Percentiles rank a stretch among this genome's conserved stretches.
Conservation (phyloP, 2,329 filamentous ascomycete genomes). For the Fusarium piperis region DNA sequence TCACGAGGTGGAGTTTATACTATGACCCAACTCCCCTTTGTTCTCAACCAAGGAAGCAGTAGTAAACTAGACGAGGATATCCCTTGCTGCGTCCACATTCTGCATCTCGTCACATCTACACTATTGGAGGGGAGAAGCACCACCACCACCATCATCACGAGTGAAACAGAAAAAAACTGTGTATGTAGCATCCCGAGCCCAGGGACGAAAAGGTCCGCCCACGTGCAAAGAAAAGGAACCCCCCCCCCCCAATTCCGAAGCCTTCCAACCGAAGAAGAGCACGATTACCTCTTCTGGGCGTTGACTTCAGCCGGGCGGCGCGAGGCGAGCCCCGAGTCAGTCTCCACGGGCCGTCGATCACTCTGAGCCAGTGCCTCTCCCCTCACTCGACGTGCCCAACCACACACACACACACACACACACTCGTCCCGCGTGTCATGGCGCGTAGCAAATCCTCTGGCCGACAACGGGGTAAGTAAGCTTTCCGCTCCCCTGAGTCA, state of each 20-base stretch:
- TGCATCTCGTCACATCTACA: slow-evolving; percentile 16
- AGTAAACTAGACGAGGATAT: slow-evolving; percentile 1
- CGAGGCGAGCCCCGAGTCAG: slow-evolving; percentile 25
- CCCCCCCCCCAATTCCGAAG: too few species aligned
- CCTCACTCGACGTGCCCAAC: slow-evolving; percentile 9
- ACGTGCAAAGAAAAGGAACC: too few species aligned
- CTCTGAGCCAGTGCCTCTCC: slow-evolving; percentile 7
- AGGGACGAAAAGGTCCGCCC: slow-evolving; percentile 16
- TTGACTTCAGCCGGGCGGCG: slow-evolving; percentile 15
- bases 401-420: neutral
- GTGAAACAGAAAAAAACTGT: neutral
- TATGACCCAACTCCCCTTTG: neutral
- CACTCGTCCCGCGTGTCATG: neutral
- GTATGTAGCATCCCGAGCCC: slow-evolving; percentile 19
- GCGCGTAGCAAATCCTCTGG: neutral
- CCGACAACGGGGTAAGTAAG: slow-evolving; percentile 19
- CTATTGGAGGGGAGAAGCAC: neutral
- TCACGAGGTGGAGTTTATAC: neutral
- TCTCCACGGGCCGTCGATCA: slow-evolving; percentile 22
- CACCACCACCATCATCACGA: neutral
- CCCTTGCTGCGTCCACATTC: slow-evolving; percentile 10
- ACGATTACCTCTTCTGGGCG: neutral
- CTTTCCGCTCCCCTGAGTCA: slow-evolving; percentile 24
- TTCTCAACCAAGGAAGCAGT: neutral
- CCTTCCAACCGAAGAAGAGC: neutral